Conservation (phyloP, 306 rosid genomes). For the Senna tora region DNA sequence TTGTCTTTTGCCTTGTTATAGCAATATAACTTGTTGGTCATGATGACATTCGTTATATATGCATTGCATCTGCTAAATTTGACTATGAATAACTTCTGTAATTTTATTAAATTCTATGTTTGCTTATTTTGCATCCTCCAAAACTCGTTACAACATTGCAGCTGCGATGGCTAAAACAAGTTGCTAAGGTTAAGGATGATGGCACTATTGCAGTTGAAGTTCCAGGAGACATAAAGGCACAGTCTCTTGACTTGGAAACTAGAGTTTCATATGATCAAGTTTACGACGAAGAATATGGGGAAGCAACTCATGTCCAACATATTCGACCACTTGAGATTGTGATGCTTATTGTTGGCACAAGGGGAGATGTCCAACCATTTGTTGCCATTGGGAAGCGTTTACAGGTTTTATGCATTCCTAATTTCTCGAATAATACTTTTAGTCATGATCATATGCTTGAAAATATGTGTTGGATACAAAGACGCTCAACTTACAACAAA, state of each 20-base stretch:
- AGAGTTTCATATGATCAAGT: conserved; percentile 30
- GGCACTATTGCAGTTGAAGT: conserved; percentile 79
- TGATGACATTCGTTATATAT: conserved; percentile 21
- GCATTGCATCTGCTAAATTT: conserved; percentile 32
- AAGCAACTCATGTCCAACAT: conserved; percentile 41
- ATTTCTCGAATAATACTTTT: conserved; percentile 25
- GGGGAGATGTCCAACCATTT: conserved; percentile 97
- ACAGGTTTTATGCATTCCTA: conserved; percentile 58
- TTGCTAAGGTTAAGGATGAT: conserved; percentile 59
- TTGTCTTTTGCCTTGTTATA: conserved; percentile 7
- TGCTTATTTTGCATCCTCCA: conserved; percentile 7
- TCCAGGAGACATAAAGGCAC: conserved; percentile 55
- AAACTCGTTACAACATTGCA: conserved; percentile 45
- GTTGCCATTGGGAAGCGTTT: conserved; percentile 87
- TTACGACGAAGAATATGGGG: conserved; percentile 36
- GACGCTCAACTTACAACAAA: conserved; percentile 11
- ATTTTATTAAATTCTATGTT: conserved; percentile 4
- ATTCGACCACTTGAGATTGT: conserved; percentile 75
- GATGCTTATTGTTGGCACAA: conserved; percentile 93
- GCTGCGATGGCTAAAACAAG: conserved; percentile 60
- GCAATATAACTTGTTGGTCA: conserved; percentile 14
- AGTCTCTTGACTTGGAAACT: conserved; percentile 44
- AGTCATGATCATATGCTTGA: conserved; percentile 21
- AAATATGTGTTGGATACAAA: conserved; percentile 13
- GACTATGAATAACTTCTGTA: conserved; percentile 12